Percentiles rank a stretch among this genome's conserved stretches.
phyloP scores from a whole-genome alignment of 2,329 filamentous ascomycete species.

The Truncatella angustata region DNA sequence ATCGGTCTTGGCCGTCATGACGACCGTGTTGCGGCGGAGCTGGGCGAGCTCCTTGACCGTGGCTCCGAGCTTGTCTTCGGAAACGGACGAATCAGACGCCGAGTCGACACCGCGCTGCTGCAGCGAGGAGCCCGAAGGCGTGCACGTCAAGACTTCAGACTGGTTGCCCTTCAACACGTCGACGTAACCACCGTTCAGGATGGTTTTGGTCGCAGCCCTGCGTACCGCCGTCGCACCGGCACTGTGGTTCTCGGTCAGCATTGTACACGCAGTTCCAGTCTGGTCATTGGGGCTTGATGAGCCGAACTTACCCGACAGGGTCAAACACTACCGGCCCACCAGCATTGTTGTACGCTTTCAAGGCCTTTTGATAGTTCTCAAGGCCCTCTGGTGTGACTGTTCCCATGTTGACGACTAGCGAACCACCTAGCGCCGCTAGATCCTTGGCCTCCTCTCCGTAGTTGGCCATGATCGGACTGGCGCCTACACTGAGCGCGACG shows the following conservation, averaged over 20 bases:
- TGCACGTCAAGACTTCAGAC: constrained; percentile 81
- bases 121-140: constrained; percentile 22
- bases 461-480: constrained; percentile 92
- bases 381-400: constrained; percentile 77
- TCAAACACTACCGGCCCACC: constrained; percentile 80
- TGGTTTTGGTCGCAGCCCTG: constrained; percentile 64
- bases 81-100: constrained; percentile 47
- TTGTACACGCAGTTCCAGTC: no score
- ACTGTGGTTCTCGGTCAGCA: constrained; percentile 28
- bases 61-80: constrained; percentile 51
- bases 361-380: constrained; percentile 68
- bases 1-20: constrained; percentile 81
- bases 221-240: constrained; percentile 79
- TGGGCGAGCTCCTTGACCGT: constrained; percentile 67
- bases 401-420: constrained; percentile 92
- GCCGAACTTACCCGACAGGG: constrained; percentile 68
- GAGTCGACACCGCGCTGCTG: constrained; percentile 87
- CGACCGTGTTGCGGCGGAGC: constrained; percentile 67
- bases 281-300: no score
- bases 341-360: constrained; percentile 76
- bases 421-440: constrained; percentile 72
- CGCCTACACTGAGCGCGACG: constrained; percentile 74
- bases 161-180: constrained; percentile 94
- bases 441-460: constrained; percentile 80
- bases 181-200: constrained; percentile 74